Evolutionary conservation across 2,329 filamentous ascomycete genomes (phyloP).

Genomic region (Zymoseptoria pseudotritici): DNA sequence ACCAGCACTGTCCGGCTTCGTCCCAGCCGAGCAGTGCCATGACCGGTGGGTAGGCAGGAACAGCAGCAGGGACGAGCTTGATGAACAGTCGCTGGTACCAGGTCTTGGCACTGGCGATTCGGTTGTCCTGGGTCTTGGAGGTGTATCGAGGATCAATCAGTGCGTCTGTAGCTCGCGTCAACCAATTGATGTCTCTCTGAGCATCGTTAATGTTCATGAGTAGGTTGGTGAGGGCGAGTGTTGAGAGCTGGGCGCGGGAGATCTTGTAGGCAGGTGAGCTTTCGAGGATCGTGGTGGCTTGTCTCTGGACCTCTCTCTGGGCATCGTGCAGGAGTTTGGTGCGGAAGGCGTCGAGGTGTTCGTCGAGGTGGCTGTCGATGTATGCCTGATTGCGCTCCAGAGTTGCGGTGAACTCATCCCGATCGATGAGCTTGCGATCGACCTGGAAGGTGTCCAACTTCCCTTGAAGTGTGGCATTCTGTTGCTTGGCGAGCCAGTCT

Average conservation of each 20-base stretch:
- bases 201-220: constrained; percentile 22
- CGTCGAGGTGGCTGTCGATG: constrained; percentile 4
- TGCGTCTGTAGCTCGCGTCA: constrained; percentile 59
- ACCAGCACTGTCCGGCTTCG: constrained; percentile 84
- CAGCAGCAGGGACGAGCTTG: background rate
- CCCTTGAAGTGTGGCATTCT: constrained; percentile 29
- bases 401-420: constrained; percentile 7
- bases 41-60: constrained; percentile 9
- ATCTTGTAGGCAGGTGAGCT: constrained; percentile 6
- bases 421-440: constrained; percentile 12
- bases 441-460: constrained; percentile 8
- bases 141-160: constrained; percentile 52
- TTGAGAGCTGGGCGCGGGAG: constrained; percentile 14
- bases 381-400: background rate
- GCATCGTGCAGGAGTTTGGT: constrained; percentile 1
- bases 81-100: background rate
- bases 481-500: constrained; percentile 27
- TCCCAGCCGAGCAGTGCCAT: constrained; percentile 62
- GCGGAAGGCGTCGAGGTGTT: constrained; percentile 9
- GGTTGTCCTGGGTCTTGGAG: constrained; percentile 45
- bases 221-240: constrained; percentile 26
- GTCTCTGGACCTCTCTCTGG: constrained; percentile 4
- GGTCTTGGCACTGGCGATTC: background rate
- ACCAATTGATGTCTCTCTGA: constrained; percentile 59
- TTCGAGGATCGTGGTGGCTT: constrained; percentile 2